phyloP scores from a whole-genome alignment of 148 eudicot genomes.

The Cornus kousa region DNA sequence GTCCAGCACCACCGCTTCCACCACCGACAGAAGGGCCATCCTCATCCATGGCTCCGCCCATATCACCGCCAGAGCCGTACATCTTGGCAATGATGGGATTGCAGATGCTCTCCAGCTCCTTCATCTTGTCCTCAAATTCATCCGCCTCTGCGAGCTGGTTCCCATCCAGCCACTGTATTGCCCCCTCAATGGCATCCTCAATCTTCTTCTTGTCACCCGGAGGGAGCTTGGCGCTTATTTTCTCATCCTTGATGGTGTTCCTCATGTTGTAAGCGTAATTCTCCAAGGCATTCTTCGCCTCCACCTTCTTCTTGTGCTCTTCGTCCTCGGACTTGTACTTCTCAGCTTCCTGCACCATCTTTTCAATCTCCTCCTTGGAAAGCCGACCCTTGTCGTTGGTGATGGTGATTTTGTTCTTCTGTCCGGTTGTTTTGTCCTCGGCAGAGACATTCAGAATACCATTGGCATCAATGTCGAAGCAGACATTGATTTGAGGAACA shows the following conservation, averaged over 20 bases:
- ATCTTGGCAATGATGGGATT: constrained; percentile 50
- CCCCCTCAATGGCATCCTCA: constrained; percentile 47
- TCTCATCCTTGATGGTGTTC: constrained; percentile 59
- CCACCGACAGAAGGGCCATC: constrained; percentile 33
- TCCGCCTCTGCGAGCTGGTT: constrained; percentile 56
- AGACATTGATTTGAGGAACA: constrained; percentile 53
- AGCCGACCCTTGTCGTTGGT: constrained; percentile 57
- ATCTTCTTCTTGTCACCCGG: constrained; percentile 51
- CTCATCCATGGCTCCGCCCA: constrained; percentile 44
- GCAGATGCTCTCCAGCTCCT: constrained; percentile 43
- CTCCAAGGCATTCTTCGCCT: constrained; percentile 52
- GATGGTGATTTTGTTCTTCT: constrained; percentile 57
- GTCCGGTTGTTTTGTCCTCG: constrained; percentile 55
- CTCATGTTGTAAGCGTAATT: constrained; percentile 57
- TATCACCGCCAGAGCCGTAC: constrained; percentile 42
- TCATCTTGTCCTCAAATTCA: constrained; percentile 53
- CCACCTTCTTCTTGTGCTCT: constrained; percentile 55
- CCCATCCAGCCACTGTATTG: constrained; percentile 49
- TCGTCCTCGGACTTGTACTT: constrained; percentile 53
- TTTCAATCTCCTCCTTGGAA: constrained; percentile 56
- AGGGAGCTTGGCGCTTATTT: constrained; percentile 40
- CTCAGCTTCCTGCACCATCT: constrained; percentile 63
- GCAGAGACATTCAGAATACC: constrained; percentile 56
- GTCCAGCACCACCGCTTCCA: not conserved
- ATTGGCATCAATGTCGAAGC: constrained; percentile 56